phyloP scores from a whole-genome alignment of 495 filamentous ascomycete genomes.

The Choiromyces venosus region DNA sequence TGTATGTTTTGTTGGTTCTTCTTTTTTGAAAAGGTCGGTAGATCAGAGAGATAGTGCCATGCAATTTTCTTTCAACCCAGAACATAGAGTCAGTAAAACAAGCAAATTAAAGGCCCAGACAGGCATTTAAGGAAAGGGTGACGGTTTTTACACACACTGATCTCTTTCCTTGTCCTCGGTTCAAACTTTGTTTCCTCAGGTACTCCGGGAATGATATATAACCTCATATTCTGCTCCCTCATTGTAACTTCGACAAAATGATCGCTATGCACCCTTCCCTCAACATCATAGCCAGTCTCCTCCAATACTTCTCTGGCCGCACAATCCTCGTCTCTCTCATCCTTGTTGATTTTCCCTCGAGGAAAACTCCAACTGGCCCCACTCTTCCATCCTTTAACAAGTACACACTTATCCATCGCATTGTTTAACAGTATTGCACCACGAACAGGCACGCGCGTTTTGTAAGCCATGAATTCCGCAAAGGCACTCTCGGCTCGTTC shows the following conservation, averaged over 20 bases:
- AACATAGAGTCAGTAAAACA: constrained; percentile 2
- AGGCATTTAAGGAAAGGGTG: not conserved
- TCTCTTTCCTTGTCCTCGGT: constrained; percentile 89
- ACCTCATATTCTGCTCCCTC: constrained; percentile 82
- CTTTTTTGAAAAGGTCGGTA: constrained; percentile 73
- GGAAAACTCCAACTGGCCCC: constrained; percentile 95
- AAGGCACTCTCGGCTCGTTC: constrained; percentile 77
- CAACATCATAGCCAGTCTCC: constrained; percentile 87
- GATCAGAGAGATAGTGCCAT: constrained; percentile 83
- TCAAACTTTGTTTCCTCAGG: constrained; percentile 80
- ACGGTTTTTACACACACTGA: constrained; percentile 53
- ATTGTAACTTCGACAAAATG: constrained; percentile 76
- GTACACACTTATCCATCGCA: constrained; percentile 79
- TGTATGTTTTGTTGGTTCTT: constrained; percentile 54
- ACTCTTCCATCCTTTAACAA: constrained; percentile 98
- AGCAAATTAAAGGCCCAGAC: constrained; percentile 7
- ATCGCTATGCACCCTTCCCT: constrained; percentile 64
- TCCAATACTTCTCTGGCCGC: constrained; percentile 91
- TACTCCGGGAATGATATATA: constrained; percentile 85
- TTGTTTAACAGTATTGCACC: constrained; percentile 89
- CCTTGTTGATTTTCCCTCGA: constrained; percentile 92
- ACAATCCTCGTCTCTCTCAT: constrained; percentile 86
- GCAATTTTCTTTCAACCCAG: constrained; percentile 58
- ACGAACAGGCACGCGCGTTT: constrained; percentile 84
- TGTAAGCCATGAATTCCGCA: constrained; percentile 85